A percentile compares a stretch with the other conserved stretches of the same genome.
Evolutionary conservation across 2,329 filamentous ascomycete genomes (phyloP).

Genomic region (Aspergillus versicolor): DNA sequence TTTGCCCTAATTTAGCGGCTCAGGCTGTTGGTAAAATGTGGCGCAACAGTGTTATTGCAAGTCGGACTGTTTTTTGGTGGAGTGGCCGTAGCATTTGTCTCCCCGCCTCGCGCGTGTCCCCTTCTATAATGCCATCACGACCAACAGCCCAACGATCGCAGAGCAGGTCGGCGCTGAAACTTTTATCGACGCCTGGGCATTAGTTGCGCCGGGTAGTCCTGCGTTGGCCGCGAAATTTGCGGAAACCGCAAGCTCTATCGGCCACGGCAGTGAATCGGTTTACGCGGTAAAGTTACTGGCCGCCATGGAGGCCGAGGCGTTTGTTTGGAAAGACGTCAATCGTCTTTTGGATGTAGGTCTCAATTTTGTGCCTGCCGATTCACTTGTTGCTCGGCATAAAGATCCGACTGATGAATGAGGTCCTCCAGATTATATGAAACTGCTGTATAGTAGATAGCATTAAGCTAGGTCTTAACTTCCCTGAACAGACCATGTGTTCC

Average conservation of each 20-base stretch:
- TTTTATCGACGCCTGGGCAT: background rate
- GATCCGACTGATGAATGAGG: no score
- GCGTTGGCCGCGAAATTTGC: background rate
- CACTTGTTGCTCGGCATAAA: background rate
- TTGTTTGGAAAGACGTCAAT: background rate
- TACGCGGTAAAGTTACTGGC: background rate
- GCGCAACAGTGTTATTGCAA: background rate
- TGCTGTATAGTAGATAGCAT: no score
- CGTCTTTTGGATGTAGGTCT: background rate
- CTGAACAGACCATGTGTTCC: no score
- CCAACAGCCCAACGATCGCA: background rate
- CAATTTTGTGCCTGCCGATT: background rate
- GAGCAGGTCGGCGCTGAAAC: background rate
- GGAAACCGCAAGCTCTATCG: background rate
- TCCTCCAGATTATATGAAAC: no score
- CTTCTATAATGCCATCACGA: background rate
- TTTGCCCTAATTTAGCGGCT: background rate
- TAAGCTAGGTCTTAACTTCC: no score
- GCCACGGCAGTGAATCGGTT: background rate
- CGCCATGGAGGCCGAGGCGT: background rate
- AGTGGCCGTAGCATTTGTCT: background rate
- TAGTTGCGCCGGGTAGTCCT: background rate
- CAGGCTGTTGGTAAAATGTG: background rate
- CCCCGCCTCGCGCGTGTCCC: background rate
- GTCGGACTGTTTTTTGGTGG: background rate